These are phyloP conservation scores for Sporothrix humicola DNA, from an alignment of 2,329 filamentous ascomycete genomes.

Conservation along the genomic window DNA sequence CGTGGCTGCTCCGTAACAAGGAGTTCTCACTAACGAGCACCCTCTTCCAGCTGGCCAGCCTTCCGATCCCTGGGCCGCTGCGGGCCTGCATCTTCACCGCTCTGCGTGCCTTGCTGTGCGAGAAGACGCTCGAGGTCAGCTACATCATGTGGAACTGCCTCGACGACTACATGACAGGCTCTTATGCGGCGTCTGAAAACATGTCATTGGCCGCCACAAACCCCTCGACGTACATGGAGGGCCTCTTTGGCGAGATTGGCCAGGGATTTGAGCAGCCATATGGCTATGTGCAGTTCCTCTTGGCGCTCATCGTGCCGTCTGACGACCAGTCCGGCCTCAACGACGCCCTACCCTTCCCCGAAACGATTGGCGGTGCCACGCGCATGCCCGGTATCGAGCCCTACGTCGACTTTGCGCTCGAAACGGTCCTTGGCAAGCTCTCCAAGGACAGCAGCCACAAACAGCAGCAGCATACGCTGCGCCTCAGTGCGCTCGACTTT, in stretches of 20 bases:
- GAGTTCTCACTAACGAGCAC: conserved; percentile 72
- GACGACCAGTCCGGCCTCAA: conserved; percentile 66
- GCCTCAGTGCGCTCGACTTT: conserved; percentile 83
- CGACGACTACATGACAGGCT: conserved; percentile 78
- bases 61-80: conserved; percentile 75
- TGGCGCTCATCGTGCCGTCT: conserved; percentile 71
- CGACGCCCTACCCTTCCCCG: conserved; percentile 83
- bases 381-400: conserved; percentile 84
- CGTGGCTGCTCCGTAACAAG: conserved; percentile 69
- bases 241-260: conserved; percentile 75
- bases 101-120: conserved; percentile 74
- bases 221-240: conserved; percentile 57
- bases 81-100: conserved; percentile 84
- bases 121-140: conserved; percentile 71
- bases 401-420: conserved; percentile 90
- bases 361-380: conserved; percentile 77
- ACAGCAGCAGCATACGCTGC: conserved; percentile 73
- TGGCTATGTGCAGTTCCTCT: conserved; percentile 79
- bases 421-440: conserved; percentile 73
- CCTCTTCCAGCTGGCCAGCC: conserved; percentile 79
- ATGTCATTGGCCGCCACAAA: conserved; percentile 41
- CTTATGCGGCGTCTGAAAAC: conserved; percentile 50
- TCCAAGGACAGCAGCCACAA: conserved; percentile 56
- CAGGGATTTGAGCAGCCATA: conserved; percentile 83
- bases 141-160: conserved; percentile 79